A percentile compares a stretch with the other conserved stretches of the same genome.
Evolutionary conservation across 495 filamentous ascomycete species (phyloP).

Genomic region (Aspergillus incahuasiensis): DNA sequence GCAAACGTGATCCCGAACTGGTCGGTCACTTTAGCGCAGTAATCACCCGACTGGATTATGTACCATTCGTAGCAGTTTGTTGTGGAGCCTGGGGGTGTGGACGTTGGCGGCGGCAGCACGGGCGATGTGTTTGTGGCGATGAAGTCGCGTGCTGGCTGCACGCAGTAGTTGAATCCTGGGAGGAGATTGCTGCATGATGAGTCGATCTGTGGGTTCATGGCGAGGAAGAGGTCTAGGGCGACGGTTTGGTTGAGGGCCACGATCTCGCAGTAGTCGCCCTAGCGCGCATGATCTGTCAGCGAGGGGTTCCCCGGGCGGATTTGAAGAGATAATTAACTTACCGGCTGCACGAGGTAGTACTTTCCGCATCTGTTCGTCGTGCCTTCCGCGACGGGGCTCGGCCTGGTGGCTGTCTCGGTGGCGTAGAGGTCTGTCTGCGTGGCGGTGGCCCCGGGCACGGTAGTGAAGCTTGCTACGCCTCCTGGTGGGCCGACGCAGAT

Average conservation of each 20-base stretch:
- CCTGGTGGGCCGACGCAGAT: not conserved
- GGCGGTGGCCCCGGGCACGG: not conserved
- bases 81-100: not conserved
- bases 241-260: not conserved
- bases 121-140: not conserved
- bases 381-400: not conserved
- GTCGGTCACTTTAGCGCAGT: not conserved
- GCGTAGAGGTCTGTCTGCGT: not conserved
- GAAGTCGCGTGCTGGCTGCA: not conserved
- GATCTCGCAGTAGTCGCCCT: not conserved
- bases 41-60: not conserved
- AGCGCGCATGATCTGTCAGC: not conserved
- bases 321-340: not conserved
- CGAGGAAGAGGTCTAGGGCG: not conserved
- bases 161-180: not conserved
- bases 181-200: not conserved
- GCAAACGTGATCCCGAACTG: not conserved
- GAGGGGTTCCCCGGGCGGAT: not conserved
- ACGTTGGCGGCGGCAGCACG: not conserved
- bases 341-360: not conserved
- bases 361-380: not conserved
- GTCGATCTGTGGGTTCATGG: not conserved
- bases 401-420: not conserved
- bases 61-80: constrained; percentile 1
- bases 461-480: not conserved